phyloP scores from a whole-genome alignment of 2,329 filamentous ascomycete genomes.

The Fusarium sp. region DNA sequence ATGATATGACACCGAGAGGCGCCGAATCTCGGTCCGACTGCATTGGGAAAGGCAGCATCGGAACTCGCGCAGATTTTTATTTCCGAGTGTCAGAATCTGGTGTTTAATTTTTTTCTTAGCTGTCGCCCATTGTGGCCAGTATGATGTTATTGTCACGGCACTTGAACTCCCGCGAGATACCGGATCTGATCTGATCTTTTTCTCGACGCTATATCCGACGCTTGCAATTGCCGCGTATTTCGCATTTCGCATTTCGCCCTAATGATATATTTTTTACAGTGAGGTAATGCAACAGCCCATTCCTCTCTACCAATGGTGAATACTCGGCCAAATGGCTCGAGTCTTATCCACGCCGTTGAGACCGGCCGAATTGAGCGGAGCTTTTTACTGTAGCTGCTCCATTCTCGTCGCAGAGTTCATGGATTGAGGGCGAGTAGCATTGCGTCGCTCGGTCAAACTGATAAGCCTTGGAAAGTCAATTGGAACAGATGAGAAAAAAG shows the following conservation, averaged over 20 bases:
- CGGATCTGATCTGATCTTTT: constrained; percentile 27
- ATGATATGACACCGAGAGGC: constrained; percentile 34
- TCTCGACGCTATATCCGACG: constrained; percentile 10
- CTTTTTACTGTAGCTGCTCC: constrained; percentile 8
- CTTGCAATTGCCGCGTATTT: background rate
- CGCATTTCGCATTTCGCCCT: background rate
- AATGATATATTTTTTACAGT: background rate
- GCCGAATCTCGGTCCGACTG: constrained; percentile 33
- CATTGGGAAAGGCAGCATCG: constrained; percentile 22
- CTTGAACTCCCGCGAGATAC: constrained; percentile 7
- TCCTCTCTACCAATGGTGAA: constrained; percentile 16
- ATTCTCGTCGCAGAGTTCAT: constrained; percentile 11
- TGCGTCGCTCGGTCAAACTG: constrained; percentile 21
- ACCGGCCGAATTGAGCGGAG: constrained; percentile 27
- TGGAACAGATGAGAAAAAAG: constrained; percentile 22
- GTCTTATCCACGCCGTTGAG: constrained; percentile 23
- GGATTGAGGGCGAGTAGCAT: constrained; percentile 1
- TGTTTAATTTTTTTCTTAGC: background rate
- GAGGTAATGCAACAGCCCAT: constrained; percentile 4
- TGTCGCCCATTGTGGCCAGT: constrained; percentile 19
- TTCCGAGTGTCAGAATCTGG: constrained; percentile 23
- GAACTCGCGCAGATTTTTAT: constrained; percentile 22
- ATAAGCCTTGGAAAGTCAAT: constrained; percentile 29
- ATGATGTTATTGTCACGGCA: constrained; percentile 31
- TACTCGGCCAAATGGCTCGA: constrained; percentile 28